Conservation (phyloP, 2,329 filamentous ascomycete genomes). For the Chrysosporium keratinophilum region DNA sequence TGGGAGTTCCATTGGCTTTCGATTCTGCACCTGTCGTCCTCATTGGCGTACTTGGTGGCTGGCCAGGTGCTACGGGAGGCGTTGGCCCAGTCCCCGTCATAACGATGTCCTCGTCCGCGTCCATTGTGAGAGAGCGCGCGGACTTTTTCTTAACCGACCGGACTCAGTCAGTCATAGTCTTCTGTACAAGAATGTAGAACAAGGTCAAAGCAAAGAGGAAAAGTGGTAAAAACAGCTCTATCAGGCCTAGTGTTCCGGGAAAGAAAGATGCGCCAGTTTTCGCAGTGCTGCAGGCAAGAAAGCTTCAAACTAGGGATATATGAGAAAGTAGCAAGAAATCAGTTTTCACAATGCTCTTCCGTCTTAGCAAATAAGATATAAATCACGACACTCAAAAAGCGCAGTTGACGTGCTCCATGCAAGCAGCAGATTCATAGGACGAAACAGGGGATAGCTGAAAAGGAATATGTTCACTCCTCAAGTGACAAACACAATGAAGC, state of each 20-base stretch:
- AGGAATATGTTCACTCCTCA: neutral
- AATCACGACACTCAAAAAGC: neutral
- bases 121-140: constrained; percentile 7
- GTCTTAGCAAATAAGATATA: neutral
- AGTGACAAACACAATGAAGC: neutral
- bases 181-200: neutral
- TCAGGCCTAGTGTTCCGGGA: neutral
- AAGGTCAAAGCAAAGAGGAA: neutral
- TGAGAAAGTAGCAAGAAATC: neutral
- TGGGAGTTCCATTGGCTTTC: constrained; percentile 5
- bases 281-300: neutral
- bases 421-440: neutral
- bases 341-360: neutral
- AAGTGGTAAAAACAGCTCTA: neutral
- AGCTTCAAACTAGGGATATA: neutral
- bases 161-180: constrained; percentile 1
- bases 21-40: constrained; percentile 14
- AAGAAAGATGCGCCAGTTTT: neutral
- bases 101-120: constrained; percentile 32
- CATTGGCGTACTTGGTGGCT: constrained; percentile 12
- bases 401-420: constrained; percentile 1
- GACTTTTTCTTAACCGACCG: neutral
- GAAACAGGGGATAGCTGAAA: neutral
- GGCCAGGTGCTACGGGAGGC: constrained; percentile 17
- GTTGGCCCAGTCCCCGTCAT: constrained; percentile 27